These are phyloP conservation scores for Apiotrichum montevideense DNA, from an alignment of 1,284 basidiomycete genomes.

Conservation along the genomic window DNA sequence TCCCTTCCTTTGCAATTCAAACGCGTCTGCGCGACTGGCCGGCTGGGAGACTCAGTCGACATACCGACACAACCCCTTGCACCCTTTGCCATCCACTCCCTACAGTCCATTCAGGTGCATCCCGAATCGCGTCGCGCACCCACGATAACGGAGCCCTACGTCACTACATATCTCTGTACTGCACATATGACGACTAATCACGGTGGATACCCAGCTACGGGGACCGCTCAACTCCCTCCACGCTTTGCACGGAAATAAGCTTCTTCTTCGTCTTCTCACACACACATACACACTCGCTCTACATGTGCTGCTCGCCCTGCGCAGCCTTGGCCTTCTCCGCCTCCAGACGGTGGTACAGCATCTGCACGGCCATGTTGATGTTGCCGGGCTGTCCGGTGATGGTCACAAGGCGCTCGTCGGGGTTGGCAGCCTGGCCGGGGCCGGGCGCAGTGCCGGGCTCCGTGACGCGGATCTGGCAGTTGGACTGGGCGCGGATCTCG, in stretches of 20 bases:
- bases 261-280: too few relatives aligned
- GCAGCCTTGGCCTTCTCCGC: slow-evolving; percentile 22
- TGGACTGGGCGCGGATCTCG: slow-evolving; percentile 87
- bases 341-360: slow-evolving; percentile 60
- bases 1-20: too few relatives aligned
- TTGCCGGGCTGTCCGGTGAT: slow-evolving; percentile 90
- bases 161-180: not conserved
- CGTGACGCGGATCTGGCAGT: slow-evolving; percentile 97
- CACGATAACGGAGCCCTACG: not conserved
- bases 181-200: slow-evolving; percentile 1
- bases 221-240: not conserved
- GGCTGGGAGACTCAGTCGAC: too few relatives aligned
- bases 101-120: slow-evolving; percentile 2
- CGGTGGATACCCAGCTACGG: not conserved
- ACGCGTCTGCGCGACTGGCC: too few relatives aligned
- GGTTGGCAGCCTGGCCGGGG: slow-evolving; percentile 50
- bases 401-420: slow-evolving; percentile 81
- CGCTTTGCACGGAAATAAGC: too few relatives aligned
- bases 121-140: not conserved
- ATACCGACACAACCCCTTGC: too few relatives aligned
- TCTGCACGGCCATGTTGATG: slow-evolving; percentile 92
- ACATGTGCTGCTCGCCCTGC: slow-evolving; percentile 7
- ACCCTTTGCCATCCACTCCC: too few relatives aligned
- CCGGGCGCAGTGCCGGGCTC: slow-evolving; percentile 68
- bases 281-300: not conserved